Evolutionary conservation across 305 asterid species (phyloP), one percentile per base, ranked within the genome.

Genomic region (Fraxinus paxiana): DNA sequence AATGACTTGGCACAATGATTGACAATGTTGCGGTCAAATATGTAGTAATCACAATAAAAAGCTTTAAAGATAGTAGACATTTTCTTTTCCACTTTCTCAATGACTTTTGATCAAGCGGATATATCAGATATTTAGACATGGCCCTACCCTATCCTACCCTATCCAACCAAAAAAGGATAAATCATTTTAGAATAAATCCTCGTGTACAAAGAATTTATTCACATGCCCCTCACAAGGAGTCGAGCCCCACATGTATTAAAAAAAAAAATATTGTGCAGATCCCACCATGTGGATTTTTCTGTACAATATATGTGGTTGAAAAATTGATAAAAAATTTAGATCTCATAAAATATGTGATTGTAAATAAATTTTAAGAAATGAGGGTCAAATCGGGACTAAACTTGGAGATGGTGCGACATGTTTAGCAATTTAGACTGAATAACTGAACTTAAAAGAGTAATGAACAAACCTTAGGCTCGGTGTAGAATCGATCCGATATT

Each of bases 401-500:
- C 15, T 61, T 37, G 3, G 41, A 10, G 10, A 59, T 15, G 31
- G 26, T 17, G 28, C 5, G 22, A 48, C 7, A 48, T 48, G 61
- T 48, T 48, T 15, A 15, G 7, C 0, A 48, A 15, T 48, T 48
- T 15, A 48, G 61, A 48, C 61, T 15, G 7, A 48, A 48, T 15
- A 13, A 15, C 15, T 41, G 3, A n/a, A 48, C 61, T 12, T 48
- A 2, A 38, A 3, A 24, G 56, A 9, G 28, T 13, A 63, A 67
- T 15, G 18, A 13, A 75, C 93, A 46, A 79, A 94, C 98, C 97
- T 93, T 54, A 89, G 59, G 18, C 92, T 78, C 28, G 94, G 77
- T 0, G 98, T 93, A 31, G 97, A 92, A 77, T 92, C 92, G 79
- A 94, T 93, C 77, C 95, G 88, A 37, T 87, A 86, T 46, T 86